These are phyloP conservation scores for Multifurca ochricompacta DNA, from an alignment of 768 basidiomycete species.

Conservation along the genomic window DNA sequence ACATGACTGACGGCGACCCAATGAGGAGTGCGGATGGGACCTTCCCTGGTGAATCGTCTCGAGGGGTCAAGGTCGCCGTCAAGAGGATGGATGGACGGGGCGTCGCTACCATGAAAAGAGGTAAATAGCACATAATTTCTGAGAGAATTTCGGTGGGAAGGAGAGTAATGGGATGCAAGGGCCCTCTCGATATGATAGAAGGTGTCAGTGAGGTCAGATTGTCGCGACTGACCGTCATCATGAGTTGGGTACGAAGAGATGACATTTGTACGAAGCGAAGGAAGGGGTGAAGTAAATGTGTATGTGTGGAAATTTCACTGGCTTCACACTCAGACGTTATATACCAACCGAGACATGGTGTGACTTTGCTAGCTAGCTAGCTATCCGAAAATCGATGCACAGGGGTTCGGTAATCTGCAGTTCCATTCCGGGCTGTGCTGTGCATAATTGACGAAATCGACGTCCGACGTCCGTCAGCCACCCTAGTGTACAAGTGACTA, in stretches of 20 bases:
- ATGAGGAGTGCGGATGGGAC: slow-evolving; percentile 17
- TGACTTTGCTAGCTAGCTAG: too few species aligned
- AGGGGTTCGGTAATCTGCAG: too few species aligned
- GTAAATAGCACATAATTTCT: slow-evolving; percentile 15
- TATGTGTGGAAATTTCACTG: too few species aligned
- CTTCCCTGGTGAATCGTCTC: not conserved
- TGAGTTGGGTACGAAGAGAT: not conserved
- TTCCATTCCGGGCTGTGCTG: too few species aligned
- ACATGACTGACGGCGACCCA: slow-evolving; percentile 19
- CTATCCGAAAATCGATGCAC: too few species aligned
- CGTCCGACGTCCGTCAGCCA: too few species aligned
- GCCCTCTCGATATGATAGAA: not conserved
- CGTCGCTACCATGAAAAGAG: slow-evolving; percentile 6
- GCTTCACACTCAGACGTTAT: too few species aligned
- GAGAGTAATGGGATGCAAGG: slow-evolving; percentile 1
- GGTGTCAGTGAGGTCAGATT: not conserved
- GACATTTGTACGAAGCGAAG: not conserved
- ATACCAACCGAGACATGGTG: too few species aligned
- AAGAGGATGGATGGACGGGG: slow-evolving; percentile 11
- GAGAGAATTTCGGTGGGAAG: slow-evolving; percentile 12
- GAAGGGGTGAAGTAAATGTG: not conserved
- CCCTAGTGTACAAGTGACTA: too few species aligned
- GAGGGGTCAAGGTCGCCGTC: slow-evolving; percentile 10
- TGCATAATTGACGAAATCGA: too few species aligned
- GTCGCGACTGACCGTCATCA: not conserved